Evolutionary conservation across 169 alveolate genomes (phyloP).

Genomic region (Eimeria necatrix): DNA sequence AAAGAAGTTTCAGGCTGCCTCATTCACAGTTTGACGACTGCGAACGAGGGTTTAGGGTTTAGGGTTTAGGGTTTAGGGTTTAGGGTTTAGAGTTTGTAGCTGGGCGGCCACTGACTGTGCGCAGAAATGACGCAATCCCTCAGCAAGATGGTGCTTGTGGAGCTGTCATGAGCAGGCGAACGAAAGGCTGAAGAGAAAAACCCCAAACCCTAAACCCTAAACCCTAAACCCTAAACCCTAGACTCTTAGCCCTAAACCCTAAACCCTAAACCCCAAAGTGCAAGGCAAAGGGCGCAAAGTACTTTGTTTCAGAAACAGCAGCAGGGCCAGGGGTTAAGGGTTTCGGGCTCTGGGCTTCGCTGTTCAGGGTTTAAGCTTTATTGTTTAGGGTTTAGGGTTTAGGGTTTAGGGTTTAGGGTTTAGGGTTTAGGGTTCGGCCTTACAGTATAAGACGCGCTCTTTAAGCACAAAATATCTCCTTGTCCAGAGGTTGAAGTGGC

Average conservation of each 20-base stretch:
- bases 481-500: constrained; percentile 55
- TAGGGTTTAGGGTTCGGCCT: no score
- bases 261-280: no score
- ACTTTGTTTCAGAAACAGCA: background rate
- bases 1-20: no score
- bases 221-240: background rate
- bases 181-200: constrained; percentile 5
- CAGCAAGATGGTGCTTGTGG: constrained; percentile 26
- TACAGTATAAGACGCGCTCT: constrained; percentile 39
- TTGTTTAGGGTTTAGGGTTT: background rate
- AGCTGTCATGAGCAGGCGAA: constrained; percentile 27
- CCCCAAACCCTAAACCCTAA: no score
- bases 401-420: no score
- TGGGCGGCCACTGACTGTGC: constrained; percentile 11
- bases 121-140: background rate
- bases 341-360: background rate
- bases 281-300: no score
- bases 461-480: constrained; percentile 30
- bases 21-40: no score
- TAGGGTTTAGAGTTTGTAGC: background rate
- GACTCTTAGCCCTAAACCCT: background rate
- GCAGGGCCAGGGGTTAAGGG: background rate
- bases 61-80: background rate
- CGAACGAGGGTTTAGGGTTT: no score
- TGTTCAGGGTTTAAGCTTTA: no score